Evolutionary conservation across 139 green algal species (phyloP), one percentile per base, ranked within the genome.

Genomic region (Micractinium sp.): DNA sequence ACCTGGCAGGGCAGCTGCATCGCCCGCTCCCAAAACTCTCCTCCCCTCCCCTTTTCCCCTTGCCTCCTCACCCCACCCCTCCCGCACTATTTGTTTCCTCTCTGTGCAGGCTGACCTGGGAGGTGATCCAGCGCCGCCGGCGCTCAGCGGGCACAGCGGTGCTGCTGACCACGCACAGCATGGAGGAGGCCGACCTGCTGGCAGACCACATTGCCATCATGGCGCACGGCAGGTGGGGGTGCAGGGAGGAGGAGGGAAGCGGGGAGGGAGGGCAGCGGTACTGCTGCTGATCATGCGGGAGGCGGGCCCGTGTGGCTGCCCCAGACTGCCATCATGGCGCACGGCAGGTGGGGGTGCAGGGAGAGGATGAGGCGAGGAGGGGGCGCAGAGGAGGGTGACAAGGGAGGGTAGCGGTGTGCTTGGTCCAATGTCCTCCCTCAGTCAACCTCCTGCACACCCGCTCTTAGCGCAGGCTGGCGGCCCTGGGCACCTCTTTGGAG

Each of bases 111-210:
- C 53, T 94, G 90, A n/a, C 92, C 60, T 97, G 95, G 95, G 89
- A 90, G 82, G 86, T 96, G 71, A 95, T 97, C 74, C 86, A 89
- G 88, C 39, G 27, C 86, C 94, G 87, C 83, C 94, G 47, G 60
- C 93, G 20, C 15, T 27, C 27, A 15, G 38, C 66, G 2, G 86
- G 86, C 31, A 74, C 61, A 38, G 66, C 86, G 25, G 39, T 90
- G 22, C 61, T 90, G 75, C 77, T 90, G 27, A 90, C 86, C 63
- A 90, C 88, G 56, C 71, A 84, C 82, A 84, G 88, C 63, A 99
- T 99, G 97, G 97, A 99, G 92, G 97, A 99, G 91, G 96, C 94
- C 36, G 97, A 99, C 88, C 94, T 95, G 61, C 94, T 99, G 87
- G 97, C 95, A 85, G 91, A 89, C 31, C 90, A 96, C 31, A 94